Evolutionary conservation across 441 rosid genomes (phyloP), one percentile per base, ranked within the genome.

Genomic region (Kokia cookei): DNA sequence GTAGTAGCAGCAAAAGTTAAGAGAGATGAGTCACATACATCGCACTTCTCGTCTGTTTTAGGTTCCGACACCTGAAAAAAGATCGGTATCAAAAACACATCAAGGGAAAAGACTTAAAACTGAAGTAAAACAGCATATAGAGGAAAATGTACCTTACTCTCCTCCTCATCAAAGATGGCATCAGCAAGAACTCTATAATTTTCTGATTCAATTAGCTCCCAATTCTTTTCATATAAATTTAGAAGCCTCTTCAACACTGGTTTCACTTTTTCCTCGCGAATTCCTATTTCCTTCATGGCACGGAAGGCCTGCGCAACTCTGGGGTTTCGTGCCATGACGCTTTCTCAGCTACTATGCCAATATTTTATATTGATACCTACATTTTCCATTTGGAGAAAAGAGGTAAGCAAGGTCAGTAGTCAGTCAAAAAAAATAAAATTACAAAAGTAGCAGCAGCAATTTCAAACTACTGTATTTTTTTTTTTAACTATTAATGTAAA

Each of bases 131-230:
- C 69, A n/a, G 37, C 57, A n/a, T 43, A 67, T 60, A 29, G 26
- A 11, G 76, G 42, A 69, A 59, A 74, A 51, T 74, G 78, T 70
- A 91, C 99, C 94, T 86, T 76, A 53, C 76, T 51, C 17, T 93
- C 98, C 64, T 95, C 93, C n/a, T 73, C 82, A 0, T 94, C 98
- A 54, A 93, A 91, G 71, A 95, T 91, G 50, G 98, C 97, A 83
- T 93, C 99, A 24, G 86, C 92, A 63, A 95, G 92, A 78, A 70
- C 97, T 78, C 98, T 87, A 64, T 89, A 95, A 72, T 90, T 90
- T 69, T 93, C 99, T 42, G 79, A 91, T 40, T 89, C 96, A 59
- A 95, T 93, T 22, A 88, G 78, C 55, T 83, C 93, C 96, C 98
- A 91, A 13, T 93, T 95, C 61, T 80, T 93, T 2, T 93, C 98